Base-by-base conservation (phyloP, 75 land plant genomes). In the Isoetes taiwanensis region DNA sequence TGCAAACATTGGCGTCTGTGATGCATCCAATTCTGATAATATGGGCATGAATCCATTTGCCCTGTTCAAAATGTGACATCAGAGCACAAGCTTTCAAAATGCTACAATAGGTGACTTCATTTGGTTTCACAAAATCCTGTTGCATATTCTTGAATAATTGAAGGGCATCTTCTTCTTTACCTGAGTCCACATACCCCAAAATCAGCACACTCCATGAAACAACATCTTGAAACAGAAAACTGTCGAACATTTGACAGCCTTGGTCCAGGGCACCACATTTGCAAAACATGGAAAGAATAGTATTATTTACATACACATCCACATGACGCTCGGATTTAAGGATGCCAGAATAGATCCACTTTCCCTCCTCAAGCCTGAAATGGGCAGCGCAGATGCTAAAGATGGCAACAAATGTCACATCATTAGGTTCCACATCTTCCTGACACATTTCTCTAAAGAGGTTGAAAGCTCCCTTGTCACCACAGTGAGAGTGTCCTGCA, bases 261-360 rank as follows among this genome's bases (percentile, higher is more conserved):
- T 37, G 23, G 0, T 58, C 64, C 28, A 72, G 23, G 43, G 63
- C 58, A 9, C 68, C 64, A 61, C 84, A 78, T 10, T 78, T 81
- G 48, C 76, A 38, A 30, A 77, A 81, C 84, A 81, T 81, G 48
- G 77, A 77, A n/a, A 78, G 32, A n/a, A 74, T 56, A 9, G 84
- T 67, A 64, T 9, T 9, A 9, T 37, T 37, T 8, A 8, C 38
- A 37, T 37, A 37, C 38, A 37, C 12, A 37, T 37, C 38, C 38
- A 37, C 38, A 8, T 9, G 12, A 37, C 38, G 8, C 11, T 37
- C 12, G 38, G 8, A 9, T 8, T 9, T 37, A 37, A 37, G 11
- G 12, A 37, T 37, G 28, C 62, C 59, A 5, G 55, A 30, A 54
- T 81, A 80, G 20, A 74, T n/a, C n/a, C n/a, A n/a, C n/a, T n/a